Percentiles rank a stretch among this genome's conserved stretches.
Evolutionary conservation across 2,329 filamentous ascomycete genomes (phyloP).

Genomic region (Beauveria varroae): DNA sequence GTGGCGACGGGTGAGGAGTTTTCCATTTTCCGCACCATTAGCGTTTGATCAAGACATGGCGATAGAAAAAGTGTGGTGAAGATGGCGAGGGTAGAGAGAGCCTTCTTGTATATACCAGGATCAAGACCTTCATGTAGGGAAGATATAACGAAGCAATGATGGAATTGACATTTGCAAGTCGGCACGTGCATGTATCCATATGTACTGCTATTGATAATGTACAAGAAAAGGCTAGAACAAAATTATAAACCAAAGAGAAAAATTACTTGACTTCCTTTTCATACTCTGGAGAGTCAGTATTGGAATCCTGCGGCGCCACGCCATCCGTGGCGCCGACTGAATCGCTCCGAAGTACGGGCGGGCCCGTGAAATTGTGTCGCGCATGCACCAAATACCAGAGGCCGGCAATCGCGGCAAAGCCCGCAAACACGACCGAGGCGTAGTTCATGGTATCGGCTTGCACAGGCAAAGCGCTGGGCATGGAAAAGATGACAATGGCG

Average conservation of each 20-base stretch:
- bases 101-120: constrained; percentile 1
- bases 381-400: constrained; percentile 57
- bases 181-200: not conserved
- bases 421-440: constrained; percentile 57
- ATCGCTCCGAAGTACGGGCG: constrained; percentile 26
- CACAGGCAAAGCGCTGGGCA: constrained; percentile 58
- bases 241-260: not conserved
- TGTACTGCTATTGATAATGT: not conserved
- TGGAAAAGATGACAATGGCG: constrained; percentile 66
- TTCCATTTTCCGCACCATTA: constrained; percentile 77
- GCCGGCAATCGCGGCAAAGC: constrained; percentile 52
- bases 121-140: not conserved
- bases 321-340: constrained; percentile 2
- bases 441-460: constrained; percentile 56
- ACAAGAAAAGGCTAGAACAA: not conserved
- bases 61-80: not conserved
- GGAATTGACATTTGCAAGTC: not conserved
- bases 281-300: not conserved
- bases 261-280: constrained; percentile 5
- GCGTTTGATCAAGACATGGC: constrained; percentile 44
- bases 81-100: not conserved
- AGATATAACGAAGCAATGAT: constrained; percentile 4
- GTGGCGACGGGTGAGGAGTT: constrained; percentile 90
- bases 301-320: constrained; percentile 3
- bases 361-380: constrained; percentile 56